Base-by-base conservation (phyloP, 2,329 filamentous ascomycete species). In the Calonectria pseudoturangicola region DNA sequence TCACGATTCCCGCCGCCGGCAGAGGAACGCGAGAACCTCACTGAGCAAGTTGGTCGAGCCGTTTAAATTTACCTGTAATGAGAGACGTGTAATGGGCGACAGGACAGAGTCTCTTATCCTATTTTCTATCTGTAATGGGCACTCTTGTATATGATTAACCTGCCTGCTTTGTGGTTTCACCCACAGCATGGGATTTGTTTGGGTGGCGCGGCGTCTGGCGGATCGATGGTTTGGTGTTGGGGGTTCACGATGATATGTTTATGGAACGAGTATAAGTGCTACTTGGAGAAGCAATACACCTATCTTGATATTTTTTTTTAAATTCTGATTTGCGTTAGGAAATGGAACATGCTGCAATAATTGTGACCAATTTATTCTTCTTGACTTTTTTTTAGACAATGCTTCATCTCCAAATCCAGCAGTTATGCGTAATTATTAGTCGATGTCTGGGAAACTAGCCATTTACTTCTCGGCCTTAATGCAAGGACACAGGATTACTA, bases 11-110 rank as follows among this genome's bases (percentile, higher is more conserved):
- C 80, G 4, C 79, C 83, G 13, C 79, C 80, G 10, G 77, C 78
- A 6, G 83, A 85, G 72, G 82, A 85, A 79, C 75, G 79, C 48
- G 84, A 83, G 67, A 79, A 82, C 54, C 75, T 80, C 9, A 67
- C 65, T 64, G 71, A 73, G 21, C 63, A 69, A 64, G 68, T 70
- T 69, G 75, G 76, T 6, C 74, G 73, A 51, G 71, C 71, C 13
- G n/a, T 64, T 25, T 73, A 28, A 64, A 30, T 28, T 21, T 25
- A 36, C 9, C 3, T 15, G 18, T 28, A 33, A 51, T n/a, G 25
- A 63, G 43, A 13, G 33, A n/a, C 16, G 33, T 33, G 25, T 43
- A 51, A 45, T 27, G 13, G 39, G 30, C 9, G 25, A 43, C 41
- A 21, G 13, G 27, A 30, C 16, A 30, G 28, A 33, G 25, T 25